Base-by-base conservation (phyloP, 495 filamentous ascomycete genomes). In the Acidomyces sp. region DNA sequence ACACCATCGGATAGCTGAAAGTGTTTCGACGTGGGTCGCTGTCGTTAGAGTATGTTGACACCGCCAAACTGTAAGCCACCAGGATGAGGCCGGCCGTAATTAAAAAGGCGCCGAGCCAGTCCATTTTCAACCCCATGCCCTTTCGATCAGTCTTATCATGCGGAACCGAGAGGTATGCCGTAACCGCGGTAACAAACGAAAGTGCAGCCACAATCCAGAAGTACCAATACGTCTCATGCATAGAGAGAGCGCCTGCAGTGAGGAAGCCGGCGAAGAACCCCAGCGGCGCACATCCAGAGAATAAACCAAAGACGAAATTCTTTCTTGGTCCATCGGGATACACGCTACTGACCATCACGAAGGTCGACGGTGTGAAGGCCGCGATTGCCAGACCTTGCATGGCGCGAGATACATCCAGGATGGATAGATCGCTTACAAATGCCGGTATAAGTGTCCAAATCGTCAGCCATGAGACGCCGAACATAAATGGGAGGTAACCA, bases 231-330 rank as follows among this genome's bases (percentile, higher is more conserved):
- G 80, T 86, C 2, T 55, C 62, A 0, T 74, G 55, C 28, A 68
- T 75, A 41, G 85, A 66, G 3, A 70, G 75, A 3, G 72, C 67
- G 0, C 84, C 85, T 3, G 83, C 80, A 34, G 83, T 71, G 54
- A 92, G 81, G 35, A 92, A 82, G 1, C 85, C 85, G 5, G 71
- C 56, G 51, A 84, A 92, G 62, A 93, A 93, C 0, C 85, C 85
- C 0, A 88, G 46, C 0, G 79, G 77, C 0, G 85, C 84, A 44
- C 75, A 76, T 0, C 78, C 80, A 2, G 83, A 80, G 55, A 87
- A 93, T 0, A 90, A 55, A 29, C 77, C 75, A 55, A 93, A 90
- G 0, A 90, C 73, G 12, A 90, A 48, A 51, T 93, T 93, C 62
- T 90, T 92, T 12, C 85, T 66, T 5, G 82, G 83, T 0, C 86